Evolutionary conservation across 768 basidiomycete genomes (phyloP), one percentile per base, ranked within the genome.

Genomic region (Serendipita sp.): DNA sequence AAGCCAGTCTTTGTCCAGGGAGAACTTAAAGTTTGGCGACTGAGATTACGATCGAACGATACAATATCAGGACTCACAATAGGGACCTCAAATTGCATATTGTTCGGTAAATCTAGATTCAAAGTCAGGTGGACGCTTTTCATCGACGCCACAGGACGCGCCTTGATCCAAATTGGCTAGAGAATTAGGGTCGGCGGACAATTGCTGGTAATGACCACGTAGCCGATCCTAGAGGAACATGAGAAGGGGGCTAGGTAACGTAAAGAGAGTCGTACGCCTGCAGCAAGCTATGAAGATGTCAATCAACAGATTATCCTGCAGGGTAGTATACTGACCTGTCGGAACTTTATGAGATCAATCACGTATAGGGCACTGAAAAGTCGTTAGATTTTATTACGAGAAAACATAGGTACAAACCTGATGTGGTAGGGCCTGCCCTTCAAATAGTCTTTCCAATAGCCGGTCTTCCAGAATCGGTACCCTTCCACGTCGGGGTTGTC

Each of bases 381-480:
- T 28, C 41, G 17, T 64, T 33, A 65, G 11, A 28, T 43, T 38
- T 61, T 28, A 34, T n/a, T 41, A 28, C n/a, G 11, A 22, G 3
- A 16, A 43, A 16, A 45, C 13, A n/a, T n/a, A n/a, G n/a, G n/a
- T 14, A 67, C 79, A 26, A 65, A 90, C 90, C 90, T 93, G 72
- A 99, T 99, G 69, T 98, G 96, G 74, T 99, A 98, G 11, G 91
- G 88, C 62, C 76, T 75, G 0, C 89, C 94, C 50, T 79, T 75
- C 61, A 98, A 75, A 69, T 89, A 90, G 24, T 97, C 86, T 66
- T 81, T 84, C 96, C 95, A 93, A 68, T 93, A 94, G 0, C 93
- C 96, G 0, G 85, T 88, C 75, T 98, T 97, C 96, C 96, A 99
- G 76, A 99, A 99, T 30, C 96, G 78, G 77, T 93, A 99, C 0